Conservation (phyloP, 1,284 basidiomycete genomes). For the Pascua guehoae region DNA sequence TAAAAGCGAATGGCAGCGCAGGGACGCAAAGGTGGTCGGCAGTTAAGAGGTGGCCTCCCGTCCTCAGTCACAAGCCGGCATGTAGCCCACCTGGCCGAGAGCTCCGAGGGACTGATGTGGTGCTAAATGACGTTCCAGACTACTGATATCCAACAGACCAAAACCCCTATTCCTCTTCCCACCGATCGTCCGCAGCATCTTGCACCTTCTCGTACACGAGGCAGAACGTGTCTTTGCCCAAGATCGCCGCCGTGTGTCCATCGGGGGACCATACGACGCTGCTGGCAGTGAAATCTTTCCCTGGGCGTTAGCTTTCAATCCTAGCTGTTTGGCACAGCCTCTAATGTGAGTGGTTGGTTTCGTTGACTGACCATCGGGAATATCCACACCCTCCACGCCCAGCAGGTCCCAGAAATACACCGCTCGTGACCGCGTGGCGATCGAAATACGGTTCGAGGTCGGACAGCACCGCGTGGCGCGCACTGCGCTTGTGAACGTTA, state of each 20-base stretch:
- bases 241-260: conserved; percentile 27
- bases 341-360: too few relatives aligned
- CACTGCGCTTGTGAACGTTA: conserved; percentile 27
- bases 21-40: too few relatives aligned
- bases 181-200: background rate
- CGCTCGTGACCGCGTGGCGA: conserved; percentile 19
- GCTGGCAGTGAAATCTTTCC: conserved; percentile 13
- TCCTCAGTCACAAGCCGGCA: too few relatives aligned
- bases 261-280: conserved; percentile 36
- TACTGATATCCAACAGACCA: background rate
- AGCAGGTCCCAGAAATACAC: conserved; percentile 41
- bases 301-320: conserved; percentile 1
- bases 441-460: conserved; percentile 14
- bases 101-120: too few relatives aligned
- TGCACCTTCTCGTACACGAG: conserved; percentile 27
- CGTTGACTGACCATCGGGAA: conserved; percentile 29
- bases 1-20: too few relatives aligned
- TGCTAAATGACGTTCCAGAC: too few relatives aligned
- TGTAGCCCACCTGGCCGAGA: too few relatives aligned
- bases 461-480: conserved; percentile 27
- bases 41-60: too few relatives aligned
- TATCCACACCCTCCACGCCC: conserved; percentile 36
- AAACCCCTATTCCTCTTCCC: conserved; percentile 7
- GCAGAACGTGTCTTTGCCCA: conserved; percentile 27
- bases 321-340: too few relatives aligned